phyloP scores from a whole-genome alignment of 225 moss, liverwort and hornwort genomes.

The Straminergon stramineum region DNA sequence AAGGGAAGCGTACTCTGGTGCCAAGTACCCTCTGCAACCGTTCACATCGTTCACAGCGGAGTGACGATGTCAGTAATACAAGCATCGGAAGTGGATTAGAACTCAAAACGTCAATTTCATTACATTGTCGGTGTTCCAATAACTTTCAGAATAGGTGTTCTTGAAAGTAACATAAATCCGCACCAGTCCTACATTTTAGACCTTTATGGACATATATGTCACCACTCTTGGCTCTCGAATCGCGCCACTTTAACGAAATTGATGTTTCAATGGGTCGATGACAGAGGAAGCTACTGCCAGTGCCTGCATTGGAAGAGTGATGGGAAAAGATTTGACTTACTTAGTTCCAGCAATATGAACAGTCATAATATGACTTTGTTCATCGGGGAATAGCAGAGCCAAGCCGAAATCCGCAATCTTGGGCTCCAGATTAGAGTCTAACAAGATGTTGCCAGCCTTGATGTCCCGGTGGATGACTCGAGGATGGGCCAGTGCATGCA shows the following conservation, averaged over 20 bases:
- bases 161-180: too few species aligned
- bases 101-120: too few species aligned
- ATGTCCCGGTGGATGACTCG: conserved; percentile 15
- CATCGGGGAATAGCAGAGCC: conserved; percentile 3
- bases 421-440: not conserved
- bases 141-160: too few species aligned
- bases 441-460: not conserved
- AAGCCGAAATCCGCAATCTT: conserved; percentile 14
- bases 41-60: not conserved
- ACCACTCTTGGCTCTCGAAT: too few species aligned
- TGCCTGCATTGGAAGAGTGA: not conserved
- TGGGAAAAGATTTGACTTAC: not conserved
- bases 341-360: conserved; percentile 11
- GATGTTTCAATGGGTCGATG: not conserved
- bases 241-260: too few species aligned
- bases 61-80: not conserved
- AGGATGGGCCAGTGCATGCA: not conserved
- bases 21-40: conserved; percentile 8
- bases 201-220: too few species aligned
- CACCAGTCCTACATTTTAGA: too few species aligned
- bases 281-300: not conserved
- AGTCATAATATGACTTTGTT: conserved; percentile 5
- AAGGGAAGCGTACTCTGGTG: conserved; percentile 5
- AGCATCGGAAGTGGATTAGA: not conserved
- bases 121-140: too few species aligned